Percentiles rank a stretch among this genome's conserved stretches.
Evolutionary conservation across 257 asterid genomes (phyloP).

Genomic region (Nyctanthes arbortristis): DNA sequence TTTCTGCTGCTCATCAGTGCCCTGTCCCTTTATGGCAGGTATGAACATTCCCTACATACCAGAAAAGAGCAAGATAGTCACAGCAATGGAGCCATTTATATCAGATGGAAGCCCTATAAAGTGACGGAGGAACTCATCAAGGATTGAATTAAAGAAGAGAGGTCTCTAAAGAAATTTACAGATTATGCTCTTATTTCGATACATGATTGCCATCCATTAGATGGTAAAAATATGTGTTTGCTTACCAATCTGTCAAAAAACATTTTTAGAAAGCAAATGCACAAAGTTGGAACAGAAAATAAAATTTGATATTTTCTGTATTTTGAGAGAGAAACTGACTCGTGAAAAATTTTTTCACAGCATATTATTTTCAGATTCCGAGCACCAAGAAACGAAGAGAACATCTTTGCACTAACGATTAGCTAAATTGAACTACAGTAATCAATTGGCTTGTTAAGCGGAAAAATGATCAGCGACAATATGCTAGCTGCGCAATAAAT

Average conservation of each 20-base stretch:
- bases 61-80: constrained; percentile 21
- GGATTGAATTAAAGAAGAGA: background rate
- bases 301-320: background rate
- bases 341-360: background rate
- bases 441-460: background rate
- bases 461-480: background rate
- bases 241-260: background rate
- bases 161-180: background rate
- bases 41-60: constrained; percentile 86
- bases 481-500: background rate
- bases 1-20: constrained; percentile 85
- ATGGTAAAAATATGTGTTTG: background rate
- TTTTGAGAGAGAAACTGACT: background rate
- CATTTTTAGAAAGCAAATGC: background rate
- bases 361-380: background rate
- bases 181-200: background rate
- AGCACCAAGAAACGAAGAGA: background rate
- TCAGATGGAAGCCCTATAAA: background rate
- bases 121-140: background rate
- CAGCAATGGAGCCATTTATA: background rate
- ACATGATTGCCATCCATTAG: background rate
- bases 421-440: background rate
- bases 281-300: background rate
- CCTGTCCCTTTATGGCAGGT: constrained; percentile 94
- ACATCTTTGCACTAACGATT: background rate